phyloP scores from a whole-genome alignment of 306 rosid genomes.

The Trichosanthes cucumerina region DNA sequence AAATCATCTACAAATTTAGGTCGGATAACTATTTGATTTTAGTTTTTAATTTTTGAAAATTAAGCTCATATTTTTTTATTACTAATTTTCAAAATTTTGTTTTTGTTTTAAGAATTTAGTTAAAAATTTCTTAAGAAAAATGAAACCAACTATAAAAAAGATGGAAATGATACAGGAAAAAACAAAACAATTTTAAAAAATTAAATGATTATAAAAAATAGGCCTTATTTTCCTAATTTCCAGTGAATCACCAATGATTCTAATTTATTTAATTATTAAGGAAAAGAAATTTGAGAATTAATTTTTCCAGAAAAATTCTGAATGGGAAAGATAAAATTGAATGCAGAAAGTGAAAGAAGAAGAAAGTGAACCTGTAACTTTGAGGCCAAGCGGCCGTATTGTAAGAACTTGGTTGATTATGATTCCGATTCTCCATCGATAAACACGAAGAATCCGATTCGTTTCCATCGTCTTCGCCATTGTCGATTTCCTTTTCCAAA shows the following conservation, averaged over 20 bases:
- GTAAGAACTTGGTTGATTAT: slow-evolving; percentile 52
- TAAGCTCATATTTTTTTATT: too few relatives aligned
- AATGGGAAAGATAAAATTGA: neutral
- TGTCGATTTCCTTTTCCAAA: slow-evolving; percentile 37
- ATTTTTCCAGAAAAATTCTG: neutral
- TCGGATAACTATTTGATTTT: too few relatives aligned
- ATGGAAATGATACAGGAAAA: too few relatives aligned
- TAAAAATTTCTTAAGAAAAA: too few relatives aligned
- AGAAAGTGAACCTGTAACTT: slow-evolving; percentile 68
- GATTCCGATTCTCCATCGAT: slow-evolving; percentile 43
- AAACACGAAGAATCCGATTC: slow-evolving; percentile 70
- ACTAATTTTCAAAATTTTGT: too few relatives aligned
- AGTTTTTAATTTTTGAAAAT: too few relatives aligned
- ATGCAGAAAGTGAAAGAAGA: neutral
- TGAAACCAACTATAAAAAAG: too few relatives aligned
- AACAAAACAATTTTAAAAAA: too few relatives aligned
- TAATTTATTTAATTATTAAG: neutral
- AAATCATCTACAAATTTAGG: too few relatives aligned
- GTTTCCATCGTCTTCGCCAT: slow-evolving; percentile 51
- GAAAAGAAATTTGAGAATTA: neutral
- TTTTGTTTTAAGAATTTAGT: too few relatives aligned
- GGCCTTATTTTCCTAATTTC: neutral
- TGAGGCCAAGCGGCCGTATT: slow-evolving; percentile 81
- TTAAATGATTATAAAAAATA: too few relatives aligned
- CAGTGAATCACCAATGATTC: neutral